A percentile compares a stretch with the other conserved stretches of the same genome.
Conservation (phyloP, 192 early-diverging fungal species). For the Entomortierella chlamydospora region DNA sequence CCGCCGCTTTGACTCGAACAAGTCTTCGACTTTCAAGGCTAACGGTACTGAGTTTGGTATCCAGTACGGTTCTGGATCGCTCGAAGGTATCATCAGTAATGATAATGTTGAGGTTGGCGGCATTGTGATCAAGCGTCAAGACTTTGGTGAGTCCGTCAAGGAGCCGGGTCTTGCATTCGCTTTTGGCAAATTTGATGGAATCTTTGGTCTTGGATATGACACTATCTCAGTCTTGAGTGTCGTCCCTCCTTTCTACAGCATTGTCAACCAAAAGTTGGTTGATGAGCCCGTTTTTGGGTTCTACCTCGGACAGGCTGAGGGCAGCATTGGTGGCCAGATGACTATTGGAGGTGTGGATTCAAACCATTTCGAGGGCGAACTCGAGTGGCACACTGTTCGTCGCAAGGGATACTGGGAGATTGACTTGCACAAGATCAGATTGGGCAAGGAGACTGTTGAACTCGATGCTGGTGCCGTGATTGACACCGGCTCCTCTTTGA, state of each 20-base stretch:
- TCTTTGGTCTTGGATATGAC: slow-evolving; percentile 92
- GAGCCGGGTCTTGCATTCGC: slow-evolving; percentile 98
- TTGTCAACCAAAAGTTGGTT: slow-evolving; percentile 85
- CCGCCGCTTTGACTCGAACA: slow-evolving; percentile 83
- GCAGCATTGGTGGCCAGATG: slow-evolving; percentile 87
- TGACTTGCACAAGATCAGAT: slow-evolving; percentile 78
- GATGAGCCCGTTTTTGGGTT: slow-evolving; percentile 92
- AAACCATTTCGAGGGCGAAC: slow-evolving; percentile 83
- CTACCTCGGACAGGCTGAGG: slow-evolving; percentile 81
- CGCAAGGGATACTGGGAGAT: slow-evolving; percentile 99
- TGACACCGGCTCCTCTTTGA: slow-evolving; percentile 92
- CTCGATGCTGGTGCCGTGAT: slow-evolving; percentile 86
- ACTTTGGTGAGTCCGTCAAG: slow-evolving; percentile 96
- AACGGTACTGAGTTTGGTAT: slow-evolving; percentile 98
- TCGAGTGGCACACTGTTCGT: slow-evolving; percentile 84
- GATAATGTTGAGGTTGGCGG: slow-evolving; percentile 76
- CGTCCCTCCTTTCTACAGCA: slow-evolving; percentile 95
- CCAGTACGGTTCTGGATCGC: slow-evolving; percentile 91
- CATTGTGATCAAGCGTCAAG: slow-evolving; percentile 74
- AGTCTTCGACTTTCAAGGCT: slow-evolving; percentile 80
- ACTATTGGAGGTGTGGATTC: slow-evolving; percentile 91
- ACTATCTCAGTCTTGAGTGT: slow-evolving; percentile 89
- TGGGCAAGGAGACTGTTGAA: slow-evolving; percentile 81
- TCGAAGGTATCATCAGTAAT: slow-evolving; percentile 96
- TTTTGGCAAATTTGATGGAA: slow-evolving; percentile 97